phyloP scores from a whole-genome alignment of 1,139 yeast species.

The Kazachstania sp. region DNA sequence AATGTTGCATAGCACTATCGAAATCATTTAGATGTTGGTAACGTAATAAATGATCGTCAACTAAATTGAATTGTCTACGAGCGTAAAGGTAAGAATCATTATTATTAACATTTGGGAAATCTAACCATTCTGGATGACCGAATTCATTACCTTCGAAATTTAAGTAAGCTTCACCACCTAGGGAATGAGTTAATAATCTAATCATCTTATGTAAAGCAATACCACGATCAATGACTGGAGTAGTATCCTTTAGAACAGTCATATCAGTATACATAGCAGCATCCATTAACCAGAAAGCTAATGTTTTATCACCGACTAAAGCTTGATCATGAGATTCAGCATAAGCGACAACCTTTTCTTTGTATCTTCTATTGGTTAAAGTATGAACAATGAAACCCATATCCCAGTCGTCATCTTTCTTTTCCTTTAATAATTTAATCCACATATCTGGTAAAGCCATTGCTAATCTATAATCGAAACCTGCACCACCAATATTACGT shows the following conservation, averaged over 20 bases:
- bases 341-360: slow-evolving; percentile 84
- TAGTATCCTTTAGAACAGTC: slow-evolving; percentile 65
- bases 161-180: slow-evolving; percentile 94
- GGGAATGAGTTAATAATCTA: slow-evolving; percentile 70
- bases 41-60: slow-evolving; percentile 69
- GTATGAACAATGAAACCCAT: slow-evolving; percentile 72
- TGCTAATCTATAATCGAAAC: slow-evolving; percentile 85
- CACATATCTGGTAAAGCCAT: slow-evolving; percentile 99
- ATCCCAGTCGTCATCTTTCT: slow-evolving; percentile 86
- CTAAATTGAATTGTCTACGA: slow-evolving; percentile 83
- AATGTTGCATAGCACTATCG: slow-evolving; percentile 74
- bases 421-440: slow-evolving; percentile 85
- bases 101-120: slow-evolving; percentile 89
- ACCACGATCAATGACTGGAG: slow-evolving; percentile 81
- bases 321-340: slow-evolving; percentile 98
- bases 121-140: slow-evolving; percentile 99
- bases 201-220: slow-evolving; percentile 85
- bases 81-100: slow-evolving; percentile 87
- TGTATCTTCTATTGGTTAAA: slow-evolving; percentile 79
- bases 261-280: slow-evolving; percentile 96
- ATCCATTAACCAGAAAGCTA: slow-evolving; percentile 98
- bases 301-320: slow-evolving; percentile 89
- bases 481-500: slow-evolving; percentile 71
- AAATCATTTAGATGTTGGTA: slow-evolving; percentile 70
- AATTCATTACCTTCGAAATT: slow-evolving; percentile 97